Base-by-base conservation (phyloP, 2,329 filamentous ascomycete genomes). In the Rosellinia necatrix region DNA sequence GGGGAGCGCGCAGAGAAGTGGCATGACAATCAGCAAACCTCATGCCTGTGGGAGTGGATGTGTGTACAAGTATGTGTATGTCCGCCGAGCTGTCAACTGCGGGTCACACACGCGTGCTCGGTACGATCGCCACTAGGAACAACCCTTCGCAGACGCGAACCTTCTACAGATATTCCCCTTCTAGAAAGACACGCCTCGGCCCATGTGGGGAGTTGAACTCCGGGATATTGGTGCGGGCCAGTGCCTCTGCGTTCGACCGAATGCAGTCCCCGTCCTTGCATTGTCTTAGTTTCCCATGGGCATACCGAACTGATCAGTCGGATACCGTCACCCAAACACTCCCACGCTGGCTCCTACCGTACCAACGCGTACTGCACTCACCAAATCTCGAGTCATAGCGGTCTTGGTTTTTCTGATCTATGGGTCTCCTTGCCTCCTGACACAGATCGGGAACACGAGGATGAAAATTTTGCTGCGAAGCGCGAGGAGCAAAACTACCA, bases 21-120 rank as follows among this genome's bases (percentile, higher is more conserved):
- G 32, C n/a, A 46, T 41, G 35, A 38, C 21, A 49, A 24, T 41
- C 53, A 34, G 42, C 35, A 47, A 10, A 48, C 19, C 24, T 52
- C 42, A 49, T 47, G 53, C 29, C 35, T 37, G 12, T 24, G n/a
- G n/a, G n/a, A n/a, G n/a, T n/a, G n/a, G n/a, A n/a, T n/a, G n/a
- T n/a, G n/a, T n/a, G n/a, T n/a, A n/a, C n/a, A 21, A 30, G 41
- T 32, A 46, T 37, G 34, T 17, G 34, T 37, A 42, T 22, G 32
- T 27, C 22, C 43, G 35, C 48, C 53, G 40, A 52, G 53, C 53
- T 56, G 53, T 56, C 53, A 51, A 56, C 21, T 51, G 53, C 53
- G 48, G 53, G 30, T 46, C 53, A 37, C 22, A 9, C 30, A 51
- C 34, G 41, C 13, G 22, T 32, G 35, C 37, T 52, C 21, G 42